phyloP scores from a whole-genome alignment of 2,329 filamentous ascomycete genomes.

The Paradendryphiella salina region DNA sequence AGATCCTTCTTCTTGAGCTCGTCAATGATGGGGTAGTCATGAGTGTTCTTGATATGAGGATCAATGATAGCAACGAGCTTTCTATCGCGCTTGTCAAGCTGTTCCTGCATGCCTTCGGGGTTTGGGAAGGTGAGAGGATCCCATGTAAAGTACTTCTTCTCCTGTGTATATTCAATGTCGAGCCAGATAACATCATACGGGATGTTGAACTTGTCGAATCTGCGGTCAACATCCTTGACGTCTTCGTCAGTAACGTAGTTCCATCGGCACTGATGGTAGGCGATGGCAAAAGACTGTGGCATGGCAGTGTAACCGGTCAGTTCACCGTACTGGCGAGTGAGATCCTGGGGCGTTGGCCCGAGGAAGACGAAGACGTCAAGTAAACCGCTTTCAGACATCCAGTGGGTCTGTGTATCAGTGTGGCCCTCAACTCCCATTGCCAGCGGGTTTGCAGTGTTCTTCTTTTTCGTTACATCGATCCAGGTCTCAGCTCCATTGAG shows the following conservation, averaged over 20 bases:
- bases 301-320: slow-evolving; percentile 90
- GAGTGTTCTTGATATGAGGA: slow-evolving; percentile 94
- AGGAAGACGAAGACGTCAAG: slow-evolving; percentile 95
- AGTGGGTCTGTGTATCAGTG: slow-evolving; percentile 85
- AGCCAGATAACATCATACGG: slow-evolving; percentile 99
- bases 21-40: slow-evolving; percentile 73
- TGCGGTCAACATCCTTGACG: slow-evolving; percentile 92
- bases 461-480: slow-evolving; percentile 89
- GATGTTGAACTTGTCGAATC: slow-evolving; percentile 93
- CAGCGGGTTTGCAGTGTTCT: slow-evolving; percentile 72
- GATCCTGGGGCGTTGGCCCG: slow-evolving; percentile 79
- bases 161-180: slow-evolving; percentile 95
- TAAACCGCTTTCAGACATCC: slow-evolving; percentile 90
- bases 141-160: slow-evolving; percentile 98
- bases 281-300: slow-evolving; percentile 89
- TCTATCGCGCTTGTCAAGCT: slow-evolving; percentile 79
- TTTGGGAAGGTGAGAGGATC: slow-evolving; percentile 86
- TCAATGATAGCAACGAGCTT: slow-evolving; percentile 96
- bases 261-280: slow-evolving; percentile 97
- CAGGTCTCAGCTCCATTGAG: slow-evolving; percentile 96
- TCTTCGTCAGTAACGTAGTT: slow-evolving; percentile 98
- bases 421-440: slow-evolving; percentile 70
- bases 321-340: slow-evolving; percentile 81
- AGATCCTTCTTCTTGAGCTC: slow-evolving; percentile 83
- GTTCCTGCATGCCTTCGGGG: slow-evolving; percentile 83